Evolutionary conservation across 2,329 filamentous ascomycete genomes (phyloP).

Genomic region (Neonectria punicea): DNA sequence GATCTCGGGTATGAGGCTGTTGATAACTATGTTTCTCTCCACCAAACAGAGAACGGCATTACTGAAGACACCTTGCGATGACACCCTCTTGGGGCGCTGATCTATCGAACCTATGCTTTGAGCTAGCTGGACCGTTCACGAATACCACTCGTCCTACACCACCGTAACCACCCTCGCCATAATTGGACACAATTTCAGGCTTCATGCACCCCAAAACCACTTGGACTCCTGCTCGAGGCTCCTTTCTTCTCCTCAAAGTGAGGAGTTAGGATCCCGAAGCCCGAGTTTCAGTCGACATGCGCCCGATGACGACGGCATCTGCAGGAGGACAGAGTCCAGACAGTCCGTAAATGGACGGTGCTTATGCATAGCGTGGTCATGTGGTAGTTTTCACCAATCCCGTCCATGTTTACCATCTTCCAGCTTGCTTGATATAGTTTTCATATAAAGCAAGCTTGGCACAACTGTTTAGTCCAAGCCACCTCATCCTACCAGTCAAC

Average conservation of each 20-base stretch:
- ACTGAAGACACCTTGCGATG: not conserved
- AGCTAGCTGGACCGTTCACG: not conserved
- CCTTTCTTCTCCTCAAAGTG: not conserved
- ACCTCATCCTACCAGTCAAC: not conserved
- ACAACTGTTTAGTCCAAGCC: not conserved
- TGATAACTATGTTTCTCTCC: not conserved
- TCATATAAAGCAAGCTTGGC: constrained; percentile 1
- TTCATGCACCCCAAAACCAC: not conserved
- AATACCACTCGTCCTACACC: constrained; percentile 20
- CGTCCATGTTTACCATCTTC: not conserved
- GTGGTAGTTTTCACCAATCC: not conserved
- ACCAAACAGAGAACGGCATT: constrained; percentile 7
- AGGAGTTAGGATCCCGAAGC: constrained; percentile 18
- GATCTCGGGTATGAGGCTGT: constrained; percentile 2
- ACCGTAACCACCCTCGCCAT: not conserved
- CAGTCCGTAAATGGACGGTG: not conserved
- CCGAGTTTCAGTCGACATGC: constrained; percentile 18
- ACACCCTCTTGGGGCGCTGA: not conserved
- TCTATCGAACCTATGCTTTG: not conserved
- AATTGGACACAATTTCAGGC: not conserved
- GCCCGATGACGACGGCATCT: not conserved
- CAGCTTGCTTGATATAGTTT: no score
- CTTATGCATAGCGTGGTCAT: not conserved
- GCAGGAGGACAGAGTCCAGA: not conserved
- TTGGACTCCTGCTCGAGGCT: not conserved